Evolutionary conservation across 2,329 filamentous ascomycete genomes (phyloP), one percentile per base, ranked within the genome.

Genomic region (Talaromyces sp.): DNA sequence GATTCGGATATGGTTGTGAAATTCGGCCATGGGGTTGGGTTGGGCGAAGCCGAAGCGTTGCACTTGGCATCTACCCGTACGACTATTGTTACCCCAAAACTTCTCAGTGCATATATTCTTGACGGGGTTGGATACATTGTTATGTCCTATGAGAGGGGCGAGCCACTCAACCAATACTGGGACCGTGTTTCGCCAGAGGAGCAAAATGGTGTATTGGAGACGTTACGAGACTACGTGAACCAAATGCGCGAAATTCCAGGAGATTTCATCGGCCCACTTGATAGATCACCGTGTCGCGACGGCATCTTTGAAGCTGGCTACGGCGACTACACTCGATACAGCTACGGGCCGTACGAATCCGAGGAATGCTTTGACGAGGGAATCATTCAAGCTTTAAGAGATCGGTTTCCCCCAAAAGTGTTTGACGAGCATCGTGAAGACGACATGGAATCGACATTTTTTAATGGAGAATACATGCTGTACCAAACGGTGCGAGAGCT

Each of bases 401-500:
- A 66, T 56, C 60, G 61, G 23, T 27, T 66, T 6, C 42, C 60
- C 16, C 56, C 61, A 9, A 27, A 64, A 33, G 27, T 56, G 8
- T 62, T 57, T 23, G 55, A 33, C 23, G 23, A 23, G 23, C 23
- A 23, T 9, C 18, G 60, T n/a, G 57, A 59, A 59, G 18, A 61
- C 3, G 60, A 64, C 50, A n/a, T 30, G 6, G 63, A 64, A n/a
- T 65, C 62, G 12, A 34, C n/a, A 10, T 65, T 65, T 54, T 65
- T 59, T 27, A 65, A 53, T 18, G 54, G n/a, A 23, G 65, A 65
- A 14, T 64, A 65, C 33, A 56, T 65, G 18, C 27, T 64, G 16
- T 63, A 65, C 23, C 65, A 68, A 62, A 66, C 62, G 10, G 62
- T 66, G 2, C 53, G 67, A 44, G 57, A 34, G 16, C 59, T 68